A percentile compares a stretch with the other conserved stretches of the same genome.
phyloP scores from a whole-genome alignment of 2,329 filamentous ascomycete genomes.

The Domatiomyces catenatus region DNA sequence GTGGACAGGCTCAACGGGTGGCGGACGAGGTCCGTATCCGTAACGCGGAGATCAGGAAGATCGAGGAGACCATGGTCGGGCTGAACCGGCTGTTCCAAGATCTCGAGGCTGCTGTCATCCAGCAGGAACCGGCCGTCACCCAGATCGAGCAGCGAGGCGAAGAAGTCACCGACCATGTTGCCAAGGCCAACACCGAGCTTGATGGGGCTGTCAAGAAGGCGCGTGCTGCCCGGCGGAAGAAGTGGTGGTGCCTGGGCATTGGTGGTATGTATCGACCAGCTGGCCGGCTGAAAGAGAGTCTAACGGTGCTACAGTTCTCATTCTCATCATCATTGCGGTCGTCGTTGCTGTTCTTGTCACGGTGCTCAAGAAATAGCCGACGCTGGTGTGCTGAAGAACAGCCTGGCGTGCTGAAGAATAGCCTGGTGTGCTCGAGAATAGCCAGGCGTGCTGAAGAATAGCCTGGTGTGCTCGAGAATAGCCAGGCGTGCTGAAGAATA shows the following conservation, averaged over 20 bases:
- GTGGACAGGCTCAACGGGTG: conserved; percentile 65
- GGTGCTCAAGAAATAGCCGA: background rate
- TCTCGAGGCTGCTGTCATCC: conserved; percentile 67
- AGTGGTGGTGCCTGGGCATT: conserved; percentile 88
- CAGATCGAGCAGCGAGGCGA: conserved; percentile 78
- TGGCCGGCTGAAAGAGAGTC: background rate
- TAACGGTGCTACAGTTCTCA: conserved; percentile 29
- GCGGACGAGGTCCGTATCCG: conserved; percentile 67
- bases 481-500: background rate
- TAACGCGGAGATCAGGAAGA: conserved; percentile 77
- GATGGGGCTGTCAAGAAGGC: conserved; percentile 69
- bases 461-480: too few species aligned
- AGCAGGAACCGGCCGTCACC: conserved; percentile 67
- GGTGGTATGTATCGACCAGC: conserved; percentile 33
- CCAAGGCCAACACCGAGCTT: conserved; percentile 73
- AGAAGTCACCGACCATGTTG: conserved; percentile 69
- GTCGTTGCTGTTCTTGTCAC: conserved; percentile 30
- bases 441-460: too few species aligned
- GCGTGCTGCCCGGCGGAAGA: conserved; percentile 69
- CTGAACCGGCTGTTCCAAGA: conserved; percentile 78
- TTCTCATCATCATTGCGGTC: conserved; percentile 37
- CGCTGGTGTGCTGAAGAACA: background rate
- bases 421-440: too few species aligned
- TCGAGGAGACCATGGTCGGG: conserved; percentile 78
- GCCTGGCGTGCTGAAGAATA: too few species aligned